Evolutionary conservation across 257 asterid species (phyloP).

Genomic region (Nyctanthes arbortristis): DNA sequence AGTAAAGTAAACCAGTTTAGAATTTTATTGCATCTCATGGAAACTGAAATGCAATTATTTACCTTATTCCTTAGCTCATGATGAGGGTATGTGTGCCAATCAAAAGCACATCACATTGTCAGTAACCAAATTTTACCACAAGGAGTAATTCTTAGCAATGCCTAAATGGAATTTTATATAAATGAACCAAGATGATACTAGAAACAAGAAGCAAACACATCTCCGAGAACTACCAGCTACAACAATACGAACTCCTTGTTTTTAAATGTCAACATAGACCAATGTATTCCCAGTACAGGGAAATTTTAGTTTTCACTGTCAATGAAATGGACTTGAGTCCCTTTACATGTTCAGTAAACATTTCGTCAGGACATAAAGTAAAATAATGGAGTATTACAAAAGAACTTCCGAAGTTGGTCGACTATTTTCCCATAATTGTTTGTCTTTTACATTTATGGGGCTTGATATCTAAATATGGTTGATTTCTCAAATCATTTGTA

Average conservation of each 20-base stretch:
- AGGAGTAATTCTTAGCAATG: background rate
- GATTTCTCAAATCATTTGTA: background rate
- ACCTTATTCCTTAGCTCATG: background rate
- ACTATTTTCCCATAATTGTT: background rate
- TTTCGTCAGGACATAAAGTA: background rate
- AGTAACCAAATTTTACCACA: conserved; percentile 16
- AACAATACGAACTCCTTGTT: background rate
- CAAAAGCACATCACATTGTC: background rate
- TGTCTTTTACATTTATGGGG: background rate
- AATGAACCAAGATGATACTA: background rate
- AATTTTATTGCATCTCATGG: conserved; percentile 1
- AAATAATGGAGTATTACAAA: background rate
- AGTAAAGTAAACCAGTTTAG: background rate
- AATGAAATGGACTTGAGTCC: background rate
- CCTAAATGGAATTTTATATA: conserved; percentile 2
- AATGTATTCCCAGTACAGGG: background rate
- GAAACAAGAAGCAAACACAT: conserved; percentile 8
- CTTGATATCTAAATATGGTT: background rate
- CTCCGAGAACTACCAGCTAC: conserved; percentile 2
- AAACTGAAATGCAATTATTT: conserved; percentile 1
- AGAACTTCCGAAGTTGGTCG: background rate
- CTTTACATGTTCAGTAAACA: conserved; percentile 2
- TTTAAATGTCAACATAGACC: conserved; percentile 5
- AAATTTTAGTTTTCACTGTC: background rate
- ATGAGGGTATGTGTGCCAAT: too few species aligned